phyloP scores from a whole-genome alignment of 2,329 filamentous ascomycete species.

The Penicillium brasilianum region DNA sequence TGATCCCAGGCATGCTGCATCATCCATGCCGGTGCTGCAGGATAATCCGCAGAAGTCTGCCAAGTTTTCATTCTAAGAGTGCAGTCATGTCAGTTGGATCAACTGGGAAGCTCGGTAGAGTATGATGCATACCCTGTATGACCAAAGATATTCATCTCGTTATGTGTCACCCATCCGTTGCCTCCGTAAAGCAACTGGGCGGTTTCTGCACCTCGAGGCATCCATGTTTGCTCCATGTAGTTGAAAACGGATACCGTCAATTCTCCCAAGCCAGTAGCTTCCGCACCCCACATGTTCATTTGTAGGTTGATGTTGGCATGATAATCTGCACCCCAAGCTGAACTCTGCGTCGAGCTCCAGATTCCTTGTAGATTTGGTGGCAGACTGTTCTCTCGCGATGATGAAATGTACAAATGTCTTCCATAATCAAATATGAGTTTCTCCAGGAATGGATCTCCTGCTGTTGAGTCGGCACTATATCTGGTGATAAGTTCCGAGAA shows the following conservation, averaged over 20 bases:
- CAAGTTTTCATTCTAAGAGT: slow-evolving; percentile 48
- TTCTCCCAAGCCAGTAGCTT: slow-evolving; percentile 15
- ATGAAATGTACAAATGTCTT: slow-evolving; percentile 60
- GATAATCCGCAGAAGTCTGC: slow-evolving; percentile 45
- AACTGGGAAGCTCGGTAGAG: neutral
- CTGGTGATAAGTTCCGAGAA: slow-evolving; percentile 38
- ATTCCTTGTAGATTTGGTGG: slow-evolving; percentile 63
- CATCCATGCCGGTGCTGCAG: slow-evolving; percentile 60
- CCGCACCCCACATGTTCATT: slow-evolving; percentile 63
- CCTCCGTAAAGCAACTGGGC: slow-evolving; percentile 60
- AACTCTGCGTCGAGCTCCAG: slow-evolving; percentile 56
- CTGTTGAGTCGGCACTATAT: slow-evolving; percentile 2
- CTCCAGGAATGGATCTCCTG: slow-evolving; percentile 56
- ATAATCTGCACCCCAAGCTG: slow-evolving; percentile 62
- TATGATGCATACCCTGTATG: slow-evolving; percentile 48
- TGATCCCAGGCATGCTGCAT: slow-evolving; percentile 64
- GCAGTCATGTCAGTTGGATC: neutral
- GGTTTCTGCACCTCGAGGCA: slow-evolving; percentile 59
- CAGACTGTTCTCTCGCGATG: slow-evolving; percentile 56
- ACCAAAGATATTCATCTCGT: slow-evolving; percentile 65
- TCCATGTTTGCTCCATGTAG: slow-evolving; percentile 61
- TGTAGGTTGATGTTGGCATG: slow-evolving; percentile 65
- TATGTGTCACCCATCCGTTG: slow-evolving; percentile 57
- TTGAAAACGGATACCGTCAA: slow-evolving; percentile 51
- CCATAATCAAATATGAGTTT: slow-evolving; percentile 59